Evolutionary conservation across 2,329 filamentous ascomycete species (phyloP), one percentile per base, ranked within the genome.

Genomic region (Cladobotryum mycophilum): DNA sequence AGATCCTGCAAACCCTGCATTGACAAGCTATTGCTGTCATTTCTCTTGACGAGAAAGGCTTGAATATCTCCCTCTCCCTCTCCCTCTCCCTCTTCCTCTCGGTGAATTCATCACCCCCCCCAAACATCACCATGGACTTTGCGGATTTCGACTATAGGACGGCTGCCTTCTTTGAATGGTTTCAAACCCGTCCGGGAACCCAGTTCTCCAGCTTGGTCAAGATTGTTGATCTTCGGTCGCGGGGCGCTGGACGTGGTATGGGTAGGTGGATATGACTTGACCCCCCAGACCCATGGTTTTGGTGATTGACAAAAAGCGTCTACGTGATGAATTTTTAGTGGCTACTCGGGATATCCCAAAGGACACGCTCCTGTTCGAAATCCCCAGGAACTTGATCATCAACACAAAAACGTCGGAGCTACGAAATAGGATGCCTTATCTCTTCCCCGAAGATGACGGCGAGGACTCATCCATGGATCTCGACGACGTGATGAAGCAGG

Each of bases 321-420:
- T 42, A 4, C 11, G 14, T 63, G 30, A 62, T 51, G 33, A 15
- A 33, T 2, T 18, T 18, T 18, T 18, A 92, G 88, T 95, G 60
- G 87, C 89, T 22, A 77, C 71, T 18, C 66, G 76, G 52, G 80
- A 89, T 55, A 88, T 96, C 48, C 70, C 75, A 15, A 78, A 86
- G 58, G 87, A 90, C 54, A 88, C 89, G 51, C 79, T 85, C 44
- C 78, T 95, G 41, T 95, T 95, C 72, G 84, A 81, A 43, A 87
- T 95, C 54, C 89, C 89, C 2, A 82, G 87, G 54, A 70, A 74
- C 43, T 73, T 79, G 45, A 84, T 95, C 55, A 80, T 96, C 62
- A 87, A 80, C 58, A 74, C 80, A 18, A 78, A 85, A 62, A 95
- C 86, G 38, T 93, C 89, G 1, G 75, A 78, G 44, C 74, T 95